Evolutionary conservation across 208 protist genomes (phyloP).

Genomic region (Acanthamoeba lugdunensis): DNA sequence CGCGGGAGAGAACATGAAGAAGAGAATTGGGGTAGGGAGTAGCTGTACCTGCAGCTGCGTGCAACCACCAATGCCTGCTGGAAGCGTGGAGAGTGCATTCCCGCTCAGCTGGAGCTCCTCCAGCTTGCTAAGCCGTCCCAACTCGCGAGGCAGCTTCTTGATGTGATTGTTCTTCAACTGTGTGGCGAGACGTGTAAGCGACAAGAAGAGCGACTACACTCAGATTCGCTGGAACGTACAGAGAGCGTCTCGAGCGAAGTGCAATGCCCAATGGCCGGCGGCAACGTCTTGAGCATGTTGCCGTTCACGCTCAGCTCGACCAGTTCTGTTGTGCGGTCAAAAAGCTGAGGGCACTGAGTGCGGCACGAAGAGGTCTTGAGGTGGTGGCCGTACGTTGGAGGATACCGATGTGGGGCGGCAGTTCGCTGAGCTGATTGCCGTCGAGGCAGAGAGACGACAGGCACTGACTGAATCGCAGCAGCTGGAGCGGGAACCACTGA

Average conservation of each 20-base stretch:
- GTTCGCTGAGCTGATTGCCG: constrained; percentile 33
- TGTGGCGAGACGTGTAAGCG: neutral
- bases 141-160: constrained; percentile 24
- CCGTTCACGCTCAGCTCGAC: constrained; percentile 26
- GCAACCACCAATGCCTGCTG: neutral
- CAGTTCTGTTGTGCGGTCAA: neutral
- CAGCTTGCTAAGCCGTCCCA: neutral
- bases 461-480: neutral
- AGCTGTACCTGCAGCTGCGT: neutral
- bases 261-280: constrained; percentile 15
- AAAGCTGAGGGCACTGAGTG: neutral
- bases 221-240: neutral
- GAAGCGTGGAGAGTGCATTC: neutral
- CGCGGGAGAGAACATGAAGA: neutral
- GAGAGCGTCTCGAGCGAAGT: neutral
- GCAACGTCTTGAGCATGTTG: neutral
- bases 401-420: constrained; percentile 30
- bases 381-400: neutral
- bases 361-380: neutral
- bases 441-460: neutral
- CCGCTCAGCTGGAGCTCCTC: neutral
- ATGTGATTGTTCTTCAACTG: constrained; percentile 53
- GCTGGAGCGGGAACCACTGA: constrained; percentile 14
- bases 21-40: neutral
- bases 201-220: neutral